Evolutionary conservation across 108 stramenopile genomes (phyloP), one percentile per base, ranked within the genome.

Genomic region (Cyclotella baltica): DNA sequence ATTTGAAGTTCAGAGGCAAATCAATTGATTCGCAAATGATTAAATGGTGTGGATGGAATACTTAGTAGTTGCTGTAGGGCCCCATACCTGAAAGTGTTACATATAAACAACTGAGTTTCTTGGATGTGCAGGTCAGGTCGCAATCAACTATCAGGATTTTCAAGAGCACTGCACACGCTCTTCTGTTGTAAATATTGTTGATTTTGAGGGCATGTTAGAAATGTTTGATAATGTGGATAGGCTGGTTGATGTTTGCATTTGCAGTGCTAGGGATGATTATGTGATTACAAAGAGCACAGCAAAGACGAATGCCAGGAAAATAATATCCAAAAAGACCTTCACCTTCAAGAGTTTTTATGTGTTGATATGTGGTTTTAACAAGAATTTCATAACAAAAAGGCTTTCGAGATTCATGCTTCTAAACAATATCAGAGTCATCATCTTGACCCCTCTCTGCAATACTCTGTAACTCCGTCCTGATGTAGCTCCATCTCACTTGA

Each of bases 311-410:
- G n/a, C n/a, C 46, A 69, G 25, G n/a, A 50, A 30, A 69, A 52
- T 4, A 30, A 69, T 47, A 6, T 30, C n/a, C 68, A 47, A 16
- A n/a, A 52, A 4, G 48, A 69, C 51, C 68, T 27, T 3, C 68
- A 69, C 20, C 30, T 69, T 6, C 22, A 3, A 8, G 68, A 69
- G 33, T 69, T 69, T 69, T 55, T 28, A 27, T 9, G 29, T 67
- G 10, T 23, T 67, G 40, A 37, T 3, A 16, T 16, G 37, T 33
- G 70, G 70, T 25, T 40, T 40, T 11, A 37, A 35, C 53, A 36
- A 37, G 2, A 35, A 57, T 20, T 72, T 34, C 38, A 43, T 72
- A 18, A 59, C 71, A 11, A 18, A 29, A n/a, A 33, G 25, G 31
- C 6, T 4, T 36, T 70, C 29, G 51, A n/a, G 15, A 5, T 5